Conservation (phyloP, 371 early-diverging fungal genomes). For the Phascolomyces articulosus region DNA sequence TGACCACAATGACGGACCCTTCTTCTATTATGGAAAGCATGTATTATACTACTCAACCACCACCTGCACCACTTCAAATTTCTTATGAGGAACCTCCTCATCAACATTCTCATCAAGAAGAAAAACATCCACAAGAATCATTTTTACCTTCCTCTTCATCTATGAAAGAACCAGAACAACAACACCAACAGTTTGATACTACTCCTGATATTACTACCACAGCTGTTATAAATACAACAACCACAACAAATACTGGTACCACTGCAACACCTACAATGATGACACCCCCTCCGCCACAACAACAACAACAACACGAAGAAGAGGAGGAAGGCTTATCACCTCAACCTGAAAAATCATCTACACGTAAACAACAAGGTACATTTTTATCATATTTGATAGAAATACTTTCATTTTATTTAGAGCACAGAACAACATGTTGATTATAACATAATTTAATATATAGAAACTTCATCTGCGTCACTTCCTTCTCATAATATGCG, state of each 20-base stretch:
- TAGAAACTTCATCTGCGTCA: conserved; percentile 4
- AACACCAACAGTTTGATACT: too few species aligned
- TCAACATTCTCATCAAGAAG: too few species aligned
- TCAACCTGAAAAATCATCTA: background rate
- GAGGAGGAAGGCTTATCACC: background rate
- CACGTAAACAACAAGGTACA: background rate
- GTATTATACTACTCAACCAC: background rate
- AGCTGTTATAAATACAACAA: too few species aligned
- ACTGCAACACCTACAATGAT: too few species aligned
- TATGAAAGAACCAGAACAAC: too few species aligned
- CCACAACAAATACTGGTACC: too few species aligned
- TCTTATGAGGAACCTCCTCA: too few species aligned
- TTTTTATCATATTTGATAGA: background rate
- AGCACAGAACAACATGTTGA: background rate
- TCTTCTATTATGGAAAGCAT: background rate
- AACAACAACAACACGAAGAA: background rate
- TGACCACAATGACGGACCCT: too few species aligned
- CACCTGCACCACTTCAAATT: background rate
- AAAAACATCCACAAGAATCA: too few species aligned
- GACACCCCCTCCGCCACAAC: background rate
- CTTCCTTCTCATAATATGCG: conserved; percentile 68
- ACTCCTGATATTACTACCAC: too few species aligned
- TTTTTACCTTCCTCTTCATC: too few species aligned
- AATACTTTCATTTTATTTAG: background rate
- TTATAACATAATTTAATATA: background rate